These are phyloP conservation scores for Cercospora beticola DNA, from an alignment of 2,329 filamentous ascomycete species.

Conservation along the genomic window DNA sequence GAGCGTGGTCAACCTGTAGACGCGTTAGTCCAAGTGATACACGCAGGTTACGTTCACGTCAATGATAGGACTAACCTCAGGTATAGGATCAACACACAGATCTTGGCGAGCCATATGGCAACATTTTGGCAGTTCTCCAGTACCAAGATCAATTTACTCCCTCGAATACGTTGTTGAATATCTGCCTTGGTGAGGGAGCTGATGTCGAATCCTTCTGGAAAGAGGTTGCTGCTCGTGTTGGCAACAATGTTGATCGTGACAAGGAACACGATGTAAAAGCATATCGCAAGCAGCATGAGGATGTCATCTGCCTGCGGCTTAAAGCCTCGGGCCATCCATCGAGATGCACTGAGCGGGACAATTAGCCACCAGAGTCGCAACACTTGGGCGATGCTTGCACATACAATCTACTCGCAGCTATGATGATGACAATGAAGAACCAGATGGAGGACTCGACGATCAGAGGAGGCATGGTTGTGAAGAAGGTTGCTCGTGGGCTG, in stretches of 20 bases:
- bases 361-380: not conserved
- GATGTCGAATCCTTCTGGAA: conserved; percentile 50
- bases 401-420: conserved; percentile 46
- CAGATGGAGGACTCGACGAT: conserved; percentile 36
- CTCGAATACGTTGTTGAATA: conserved; percentile 33
- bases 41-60: not conserved
- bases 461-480: conserved; percentile 37
- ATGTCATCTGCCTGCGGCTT: conserved; percentile 59
- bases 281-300: conserved; percentile 55
- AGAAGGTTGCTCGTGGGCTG: not conserved
- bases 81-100: conserved; percentile 42
- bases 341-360: conserved; percentile 41
- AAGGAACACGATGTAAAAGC: conserved; percentile 52
- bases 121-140: conserved; percentile 42
- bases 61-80: conserved; percentile 17
- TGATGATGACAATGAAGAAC: conserved; percentile 38
- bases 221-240: conserved; percentile 44
- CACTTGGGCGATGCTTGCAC: conserved; percentile 15
- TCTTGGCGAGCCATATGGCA: conserved; percentile 42
- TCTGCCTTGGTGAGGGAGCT: conserved; percentile 36
- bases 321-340: conserved; percentile 47
- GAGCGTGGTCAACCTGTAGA: conserved; percentile 37
- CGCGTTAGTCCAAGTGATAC: not conserved
- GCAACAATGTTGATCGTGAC: conserved; percentile 48
- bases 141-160: conserved; percentile 42